These are phyloP conservation scores for Boletus barrowsii DNA, from an alignment of 768 basidiomycete species.

Conservation along the genomic window DNA sequence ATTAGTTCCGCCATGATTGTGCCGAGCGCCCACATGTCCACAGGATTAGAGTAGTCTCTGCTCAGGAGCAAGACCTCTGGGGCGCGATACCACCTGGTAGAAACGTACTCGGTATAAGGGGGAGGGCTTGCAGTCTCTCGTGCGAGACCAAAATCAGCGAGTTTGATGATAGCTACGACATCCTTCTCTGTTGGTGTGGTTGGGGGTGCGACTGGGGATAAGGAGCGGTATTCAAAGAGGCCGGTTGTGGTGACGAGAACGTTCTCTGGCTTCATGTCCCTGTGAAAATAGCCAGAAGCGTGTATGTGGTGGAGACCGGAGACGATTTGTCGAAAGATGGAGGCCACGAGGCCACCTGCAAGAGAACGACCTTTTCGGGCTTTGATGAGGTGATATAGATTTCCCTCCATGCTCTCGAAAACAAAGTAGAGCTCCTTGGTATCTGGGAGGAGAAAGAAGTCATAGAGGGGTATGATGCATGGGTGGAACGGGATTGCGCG, in stretches of 20 bases:
- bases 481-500: conserved; percentile 93
- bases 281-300: conserved; percentile 90
- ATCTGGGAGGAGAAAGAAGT: conserved; percentile 96
- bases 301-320: conserved; percentile 93
- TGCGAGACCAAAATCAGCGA: conserved; percentile 97
- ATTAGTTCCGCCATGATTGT: conserved; percentile 97
- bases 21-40: conserved; percentile 99
- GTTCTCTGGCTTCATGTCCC: conserved; percentile 99
- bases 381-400: conserved; percentile 98
- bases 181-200: conserved; percentile 80
- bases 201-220: conserved; percentile 64
- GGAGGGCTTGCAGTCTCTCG: conserved; percentile 83
- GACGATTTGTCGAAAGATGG: conserved; percentile 91
- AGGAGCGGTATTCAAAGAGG: conserved; percentile 83
- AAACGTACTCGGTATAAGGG: conserved; percentile 98
- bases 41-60: conserved; percentile 91
- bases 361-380: conserved; percentile 91
- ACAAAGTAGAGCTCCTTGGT: conserved; percentile 98
- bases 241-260: conserved; percentile 98
- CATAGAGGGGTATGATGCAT: conserved; percentile 97
- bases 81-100: conserved; percentile 99
- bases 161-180: conserved; percentile 94
- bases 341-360: conserved; percentile 94
- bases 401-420: conserved; percentile 99
- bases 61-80: conserved; percentile 93